Evolutionary conservation across 2,329 filamentous ascomycete species (phyloP), one percentile per base, ranked within the genome.

Genomic region (Plectosphaerella sp.): DNA sequence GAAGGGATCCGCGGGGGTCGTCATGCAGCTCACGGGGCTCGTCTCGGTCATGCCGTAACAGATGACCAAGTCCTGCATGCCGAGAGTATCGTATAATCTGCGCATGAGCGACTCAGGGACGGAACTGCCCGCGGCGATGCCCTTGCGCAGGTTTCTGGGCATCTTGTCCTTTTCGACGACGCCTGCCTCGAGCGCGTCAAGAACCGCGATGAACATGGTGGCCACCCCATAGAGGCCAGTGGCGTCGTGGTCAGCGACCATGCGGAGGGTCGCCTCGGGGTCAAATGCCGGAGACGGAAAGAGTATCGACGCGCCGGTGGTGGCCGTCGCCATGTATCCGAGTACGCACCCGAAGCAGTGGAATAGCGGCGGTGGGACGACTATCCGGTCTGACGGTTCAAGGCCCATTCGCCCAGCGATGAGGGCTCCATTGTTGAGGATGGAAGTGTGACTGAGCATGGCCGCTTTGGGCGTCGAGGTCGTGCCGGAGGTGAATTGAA

Each of bases 11-110:
- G 80, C 71, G 0, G 89, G 92, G 0, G 83, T 76, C 0, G 92
- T 96, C 91, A 96, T 96, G 57, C 82, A 83, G 75, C 82, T 77
- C 62, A 90, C 88, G 41, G 88, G 88, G 47, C 78, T 80, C 1
- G 92, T 97, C 71, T 97, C 92, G 2, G 92, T 97, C 91, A 96
- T 96, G 55, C 92, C 92, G 68, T 97, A 97, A 75, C 92, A 96
- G 57, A 96, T 97, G 0, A 92, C 93, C 20, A 97, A 72, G 52
- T 96, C 88, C 0, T 79, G 82, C 16, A 97, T 73, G 47, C 94
- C 94, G 9, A 97, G 75, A 2, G 74, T 78, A 22, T 78, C 77
- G 66, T 93, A 88, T 7, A 97, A 72, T 54, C 82, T 83, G 16
- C 79, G 77, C 89, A 95, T 96, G 25, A 97, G 76, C 50, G 89